These are phyloP conservation scores for Lanmaoa rubissima DNA, from an alignment of 768 basidiomycete genomes.

Conservation along the genomic window DNA sequence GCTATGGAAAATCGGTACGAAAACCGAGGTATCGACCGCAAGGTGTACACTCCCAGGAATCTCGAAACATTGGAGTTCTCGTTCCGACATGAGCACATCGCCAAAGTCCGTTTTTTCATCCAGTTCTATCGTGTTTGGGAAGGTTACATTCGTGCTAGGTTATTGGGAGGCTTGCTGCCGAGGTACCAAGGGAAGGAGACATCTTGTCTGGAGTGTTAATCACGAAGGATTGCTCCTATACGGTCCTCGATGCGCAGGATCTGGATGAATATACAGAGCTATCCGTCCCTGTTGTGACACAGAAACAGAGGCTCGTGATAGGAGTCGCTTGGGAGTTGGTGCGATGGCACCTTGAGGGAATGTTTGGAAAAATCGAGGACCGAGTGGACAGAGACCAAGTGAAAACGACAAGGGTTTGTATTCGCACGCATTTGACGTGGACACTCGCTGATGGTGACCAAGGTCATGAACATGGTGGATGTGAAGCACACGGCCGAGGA, in stretches of 20 bases:
- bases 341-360: slow-evolving; percentile 95
- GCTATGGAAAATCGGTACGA: slow-evolving; percentile 84
- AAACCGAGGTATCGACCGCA: slow-evolving; percentile 85
- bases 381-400: slow-evolving; percentile 60
- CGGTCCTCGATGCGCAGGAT: slow-evolving; percentile 87
- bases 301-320: slow-evolving; percentile 78
- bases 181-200: slow-evolving; percentile 65
- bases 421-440: not conserved
- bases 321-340: slow-evolving; percentile 88
- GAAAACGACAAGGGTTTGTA: slow-evolving; percentile 63
- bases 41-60: slow-evolving; percentile 92
- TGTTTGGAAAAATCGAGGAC: slow-evolving; percentile 81
- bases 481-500: slow-evolving; percentile 73
- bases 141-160: slow-evolving; percentile 48
- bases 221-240: slow-evolving; percentile 92
- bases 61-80: slow-evolving; percentile 82
- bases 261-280: slow-evolving; percentile 86
- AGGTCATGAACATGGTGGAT: slow-evolving; percentile 90
- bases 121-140: not conserved
- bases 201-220: slow-evolving; percentile 82
- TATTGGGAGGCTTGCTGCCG: slow-evolving; percentile 82
- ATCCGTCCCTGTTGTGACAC: slow-evolving; percentile 77
- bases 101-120: slow-evolving; percentile 59
- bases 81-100: slow-evolving; percentile 84
- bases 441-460: not conserved